Percentiles rank a stretch among this genome's conserved stretches.
These are phyloP conservation scores for Helianthus annuus DNA, from an alignment of 129 eudicot species.

Conservation along the genomic window HanXRQr2.0-SUNRISE NC_035433.2:10095101-10095600, in stretches of 20 bases:
- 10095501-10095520: not conserved
- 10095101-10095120: too few relatives aligned
- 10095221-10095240: not conserved
- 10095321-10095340: not conserved
- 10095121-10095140: too few relatives aligned
- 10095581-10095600: not conserved
- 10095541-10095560: not conserved
- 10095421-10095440: too few relatives aligned
- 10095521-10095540: conserved; percentile 3
- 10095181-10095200: too few relatives aligned
- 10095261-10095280: not conserved
- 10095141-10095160: too few relatives aligned
- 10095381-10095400: not conserved
- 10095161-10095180: too few relatives aligned
- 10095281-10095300: too few relatives aligned
- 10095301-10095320: not conserved
- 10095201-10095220: too few relatives aligned
- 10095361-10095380: too few relatives aligned
- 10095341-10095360: not conserved
- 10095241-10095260: not conserved
- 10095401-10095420: not conserved
- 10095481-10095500: not conserved
- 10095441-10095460: too few relatives aligned
- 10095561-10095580: not conserved
- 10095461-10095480: not conserved